Evolutionary conservation across 192 early-diverging fungal species (phyloP).

Genomic region (Rhizophagus prolifer): DNA sequence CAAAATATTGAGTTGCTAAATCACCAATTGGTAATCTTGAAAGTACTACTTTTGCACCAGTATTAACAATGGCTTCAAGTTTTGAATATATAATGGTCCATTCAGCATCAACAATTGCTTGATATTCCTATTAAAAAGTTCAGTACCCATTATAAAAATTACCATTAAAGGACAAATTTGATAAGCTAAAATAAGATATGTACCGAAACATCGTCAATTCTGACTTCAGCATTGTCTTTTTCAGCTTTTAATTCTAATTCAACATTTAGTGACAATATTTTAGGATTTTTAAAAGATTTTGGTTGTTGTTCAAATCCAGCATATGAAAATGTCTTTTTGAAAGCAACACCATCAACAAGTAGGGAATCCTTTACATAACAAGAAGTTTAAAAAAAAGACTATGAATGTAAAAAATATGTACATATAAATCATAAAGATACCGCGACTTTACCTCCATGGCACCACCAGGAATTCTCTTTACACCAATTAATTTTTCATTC

Average conservation of each 20-base stretch:
- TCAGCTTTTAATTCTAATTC: constrained; percentile 99
- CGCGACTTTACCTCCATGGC: constrained; percentile 73
- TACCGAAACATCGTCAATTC: constrained; percentile 83
- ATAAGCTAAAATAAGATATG: background rate
- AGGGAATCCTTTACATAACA: constrained; percentile 73
- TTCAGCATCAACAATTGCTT: constrained; percentile 98
- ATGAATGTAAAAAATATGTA: background rate
- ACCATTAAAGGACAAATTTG: background rate
- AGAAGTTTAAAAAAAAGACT: background rate
- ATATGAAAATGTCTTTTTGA: constrained; percentile 99
- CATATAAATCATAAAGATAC: background rate
- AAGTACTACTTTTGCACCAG: constrained; percentile 96
- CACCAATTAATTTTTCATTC: constrained; percentile 96
- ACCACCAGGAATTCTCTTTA: constrained; percentile 97
- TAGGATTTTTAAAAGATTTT: constrained; percentile 88
- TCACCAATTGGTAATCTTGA: constrained; percentile 98
- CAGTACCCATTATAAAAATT: background rate
- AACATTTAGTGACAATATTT: constrained; percentile 91
- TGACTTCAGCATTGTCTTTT: constrained; percentile 98
- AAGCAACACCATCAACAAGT: constrained; percentile 94
- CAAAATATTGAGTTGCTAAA: constrained; percentile 99
- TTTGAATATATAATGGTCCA: constrained; percentile 99
- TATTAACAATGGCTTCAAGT: constrained; percentile 90
- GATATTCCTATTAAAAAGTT: constrained; percentile 75
- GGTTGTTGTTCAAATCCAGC: constrained; percentile 99